A percentile compares a stretch with the other conserved stretches of the same genome.
Evolutionary conservation across 2,329 filamentous ascomycete species (phyloP).

Genomic region (Monilinia polystroma): DNA sequence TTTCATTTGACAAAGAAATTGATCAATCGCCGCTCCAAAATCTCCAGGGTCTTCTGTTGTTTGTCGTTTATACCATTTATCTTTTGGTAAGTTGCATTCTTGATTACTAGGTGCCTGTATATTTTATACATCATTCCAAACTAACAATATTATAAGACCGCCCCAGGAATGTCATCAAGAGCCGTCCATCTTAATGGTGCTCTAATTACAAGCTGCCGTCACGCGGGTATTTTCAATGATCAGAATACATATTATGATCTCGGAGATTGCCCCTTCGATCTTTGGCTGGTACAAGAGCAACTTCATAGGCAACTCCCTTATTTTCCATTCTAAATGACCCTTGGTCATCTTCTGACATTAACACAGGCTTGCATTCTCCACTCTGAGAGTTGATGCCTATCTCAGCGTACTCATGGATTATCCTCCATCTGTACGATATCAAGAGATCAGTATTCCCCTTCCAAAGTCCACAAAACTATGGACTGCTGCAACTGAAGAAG

Average conservation of each 20-base stretch:
- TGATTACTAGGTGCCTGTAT: too few species aligned
- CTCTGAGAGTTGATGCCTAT: conserved; percentile 17
- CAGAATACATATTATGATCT: conserved; percentile 20
- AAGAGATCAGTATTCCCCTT: conserved; percentile 18
- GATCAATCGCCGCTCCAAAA: conserved; percentile 10
- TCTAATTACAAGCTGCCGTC: conserved; percentile 11
- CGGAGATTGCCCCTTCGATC: conserved; percentile 16
- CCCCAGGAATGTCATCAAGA: conserved; percentile 2
- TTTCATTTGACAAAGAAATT: conserved; percentile 11
- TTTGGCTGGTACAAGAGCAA: conserved; percentile 14
- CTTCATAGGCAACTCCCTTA: not conserved
- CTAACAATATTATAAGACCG: not conserved
- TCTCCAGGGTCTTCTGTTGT: conserved; percentile 11
- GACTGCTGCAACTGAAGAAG: conserved; percentile 6
- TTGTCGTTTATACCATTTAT: conserved; percentile 13
- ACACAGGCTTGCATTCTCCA: conserved; percentile 1
- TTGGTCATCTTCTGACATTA: not conserved
- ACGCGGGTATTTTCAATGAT: conserved; percentile 17
- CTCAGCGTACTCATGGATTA: conserved; percentile 15
- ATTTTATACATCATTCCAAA: not conserved
- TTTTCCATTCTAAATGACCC: too few species aligned
- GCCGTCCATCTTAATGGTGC: conserved; percentile 16
- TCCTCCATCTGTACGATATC: conserved; percentile 15
- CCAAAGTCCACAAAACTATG: conserved; percentile 15
- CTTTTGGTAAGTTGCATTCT: not conserved